Evolutionary conservation across 202 grass and related monocot genomes (phyloP).

Genomic region (Schoenoplectus tabernaemontani): DNA sequence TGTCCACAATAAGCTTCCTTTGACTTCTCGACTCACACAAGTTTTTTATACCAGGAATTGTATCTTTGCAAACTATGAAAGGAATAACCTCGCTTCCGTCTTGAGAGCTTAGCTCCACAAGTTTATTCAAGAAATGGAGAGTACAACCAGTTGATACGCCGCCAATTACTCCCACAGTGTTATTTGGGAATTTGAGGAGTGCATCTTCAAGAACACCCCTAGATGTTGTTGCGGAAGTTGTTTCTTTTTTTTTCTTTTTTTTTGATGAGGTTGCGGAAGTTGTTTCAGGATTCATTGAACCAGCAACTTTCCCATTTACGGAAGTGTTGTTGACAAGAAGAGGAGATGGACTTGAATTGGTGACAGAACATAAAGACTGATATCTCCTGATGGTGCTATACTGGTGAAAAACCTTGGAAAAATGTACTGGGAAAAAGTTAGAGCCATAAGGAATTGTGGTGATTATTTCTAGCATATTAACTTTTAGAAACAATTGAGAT

Average conservation of each 20-base stretch:
- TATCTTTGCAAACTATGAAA: constrained; percentile 55
- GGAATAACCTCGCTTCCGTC: constrained; percentile 44
- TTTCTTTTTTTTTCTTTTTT: too few species aligned
- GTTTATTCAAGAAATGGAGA: constrained; percentile 54
- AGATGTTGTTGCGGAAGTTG: too few species aligned
- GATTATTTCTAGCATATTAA: neutral
- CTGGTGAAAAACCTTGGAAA: neutral
- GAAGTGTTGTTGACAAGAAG: constrained; percentile 28
- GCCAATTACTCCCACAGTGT: constrained; percentile 57
- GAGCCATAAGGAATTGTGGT: neutral
- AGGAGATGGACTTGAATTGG: constrained; percentile 29
- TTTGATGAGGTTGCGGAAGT: constrained; percentile 38
- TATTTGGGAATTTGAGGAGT: constrained; percentile 25
- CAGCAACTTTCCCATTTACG: constrained; percentile 2
- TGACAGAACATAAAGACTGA: constrained; percentile 26
- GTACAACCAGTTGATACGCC: constrained; percentile 39
- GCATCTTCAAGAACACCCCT: constrained; percentile 21
- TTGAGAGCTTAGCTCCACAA: constrained; percentile 39
- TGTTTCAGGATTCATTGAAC: constrained; percentile 27
- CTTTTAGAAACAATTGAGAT: neutral
- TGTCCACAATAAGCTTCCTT: constrained; percentile 41
- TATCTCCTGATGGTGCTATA: constrained; percentile 21
- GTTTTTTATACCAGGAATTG: constrained; percentile 30
- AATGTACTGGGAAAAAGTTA: constrained; percentile 5
- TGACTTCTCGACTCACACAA: constrained; percentile 20